These are phyloP conservation scores for Nigrograna mackinnonii DNA, from an alignment of 2,329 filamentous ascomycete genomes.

Conservation along the genomic window DNA sequence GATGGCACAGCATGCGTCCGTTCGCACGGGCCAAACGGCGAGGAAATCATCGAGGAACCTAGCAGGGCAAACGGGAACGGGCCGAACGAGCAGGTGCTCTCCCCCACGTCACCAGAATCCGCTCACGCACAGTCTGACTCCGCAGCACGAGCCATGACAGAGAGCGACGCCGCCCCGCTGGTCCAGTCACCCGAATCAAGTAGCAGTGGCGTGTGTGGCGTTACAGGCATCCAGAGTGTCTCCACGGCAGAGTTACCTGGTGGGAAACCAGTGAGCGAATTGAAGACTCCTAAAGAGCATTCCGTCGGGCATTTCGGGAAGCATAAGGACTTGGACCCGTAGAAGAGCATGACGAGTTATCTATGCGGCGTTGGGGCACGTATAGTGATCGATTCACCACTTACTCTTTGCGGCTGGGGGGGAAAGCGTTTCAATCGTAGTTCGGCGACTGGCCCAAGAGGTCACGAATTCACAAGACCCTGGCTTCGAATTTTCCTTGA, in stretches of 20 bases:
- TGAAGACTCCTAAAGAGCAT: conserved; percentile 40
- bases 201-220: conserved; percentile 18
- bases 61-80: conserved; percentile 21
- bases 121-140: conserved; percentile 14
- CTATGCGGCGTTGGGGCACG: neutral
- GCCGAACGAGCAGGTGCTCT: conserved; percentile 8
- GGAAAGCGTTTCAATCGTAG: too few species aligned
- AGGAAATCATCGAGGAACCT: conserved; percentile 32
- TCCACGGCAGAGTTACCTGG: conserved; percentile 47
- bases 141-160: conserved; percentile 8
- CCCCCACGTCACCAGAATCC: conserved; percentile 15
- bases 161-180: conserved; percentile 2
- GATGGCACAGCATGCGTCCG: conserved; percentile 45
- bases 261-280: conserved; percentile 44
- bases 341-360: conserved; percentile 17
- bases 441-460: too few species aligned
- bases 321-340: neutral
- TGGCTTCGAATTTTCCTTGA: too few species aligned
- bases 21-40: conserved; percentile 39
- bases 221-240: conserved; percentile 34
- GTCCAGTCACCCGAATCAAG: conserved; percentile 25
- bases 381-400: too few species aligned
- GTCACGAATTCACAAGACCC: too few species aligned
- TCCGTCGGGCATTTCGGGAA: conserved; percentile 30
- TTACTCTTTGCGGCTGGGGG: conserved; percentile 2